Conservation (phyloP, 2,329 filamentous ascomycete species). For the Ciborinia camelliae region DNA sequence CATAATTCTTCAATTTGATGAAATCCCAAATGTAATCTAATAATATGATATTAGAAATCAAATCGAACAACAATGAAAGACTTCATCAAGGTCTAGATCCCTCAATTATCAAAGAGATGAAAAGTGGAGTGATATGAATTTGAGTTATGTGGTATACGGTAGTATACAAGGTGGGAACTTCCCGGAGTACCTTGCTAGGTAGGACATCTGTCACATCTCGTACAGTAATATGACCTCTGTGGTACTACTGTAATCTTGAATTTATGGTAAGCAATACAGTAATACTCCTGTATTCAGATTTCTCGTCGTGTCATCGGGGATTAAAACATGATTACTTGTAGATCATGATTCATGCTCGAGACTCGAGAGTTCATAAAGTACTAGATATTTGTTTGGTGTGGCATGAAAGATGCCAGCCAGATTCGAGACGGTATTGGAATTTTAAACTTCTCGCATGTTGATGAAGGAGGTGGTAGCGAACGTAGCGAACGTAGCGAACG, state of each 20-base stretch:
- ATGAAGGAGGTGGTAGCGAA: background rate
- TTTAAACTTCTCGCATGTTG: background rate
- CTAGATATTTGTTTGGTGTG: background rate
- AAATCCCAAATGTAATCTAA: too few relatives aligned
- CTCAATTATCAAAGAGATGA: background rate
- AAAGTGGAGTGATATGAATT: slow-evolving; percentile 6
- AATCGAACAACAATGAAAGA: background rate
- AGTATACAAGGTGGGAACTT: background rate
- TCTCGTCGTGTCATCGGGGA: background rate
- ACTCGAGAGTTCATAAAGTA: background rate
- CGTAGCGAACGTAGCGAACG: background rate
- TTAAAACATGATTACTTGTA: background rate
- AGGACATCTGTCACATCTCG: too few relatives aligned
- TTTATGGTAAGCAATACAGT: too few relatives aligned
- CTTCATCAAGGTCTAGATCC: slow-evolving; percentile 1
- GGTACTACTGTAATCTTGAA: background rate
- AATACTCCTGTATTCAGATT: background rate
- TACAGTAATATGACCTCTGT: background rate
- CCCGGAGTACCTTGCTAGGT: too few relatives aligned
- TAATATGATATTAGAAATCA: background rate
- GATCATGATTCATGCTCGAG: background rate
- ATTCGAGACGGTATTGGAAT: background rate
- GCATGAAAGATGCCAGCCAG: background rate
- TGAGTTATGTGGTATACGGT: background rate
- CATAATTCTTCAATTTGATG: background rate